Evolutionary conservation across 2,329 filamentous ascomycete genomes (phyloP).

Genomic region (Aspergillus sp.): DNA sequence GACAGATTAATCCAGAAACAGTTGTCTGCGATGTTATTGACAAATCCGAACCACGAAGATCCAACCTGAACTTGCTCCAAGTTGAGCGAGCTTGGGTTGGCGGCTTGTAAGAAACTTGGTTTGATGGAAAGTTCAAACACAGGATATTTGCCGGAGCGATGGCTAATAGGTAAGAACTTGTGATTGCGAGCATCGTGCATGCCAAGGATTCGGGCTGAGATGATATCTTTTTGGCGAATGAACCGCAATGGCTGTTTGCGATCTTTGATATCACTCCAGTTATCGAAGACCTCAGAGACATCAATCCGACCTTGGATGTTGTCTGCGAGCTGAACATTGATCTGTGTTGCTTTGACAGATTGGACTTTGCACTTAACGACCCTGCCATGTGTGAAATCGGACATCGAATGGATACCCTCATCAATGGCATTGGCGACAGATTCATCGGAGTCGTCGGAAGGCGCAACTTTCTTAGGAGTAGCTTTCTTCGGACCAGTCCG

Average conservation of each 20-base stretch:
- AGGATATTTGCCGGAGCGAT: slow-evolving; percentile 66
- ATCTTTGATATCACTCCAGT: slow-evolving; percentile 77
- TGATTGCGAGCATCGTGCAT: slow-evolving; percentile 86
- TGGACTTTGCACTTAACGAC: slow-evolving; percentile 67
- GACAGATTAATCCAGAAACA: slow-evolving; percentile 87
- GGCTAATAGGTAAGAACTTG: slow-evolving; percentile 82
- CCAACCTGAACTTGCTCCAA: slow-evolving; percentile 66
- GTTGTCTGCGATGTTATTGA: slow-evolving; percentile 78
- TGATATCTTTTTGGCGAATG: slow-evolving; percentile 62
- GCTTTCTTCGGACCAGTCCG: slow-evolving; percentile 38
- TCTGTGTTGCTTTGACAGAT: slow-evolving; percentile 82
- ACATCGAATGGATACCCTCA: slow-evolving; percentile 52
- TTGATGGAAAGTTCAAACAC: slow-evolving; percentile 85
- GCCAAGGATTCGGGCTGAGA: slow-evolving; percentile 72
- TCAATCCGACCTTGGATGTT: slow-evolving; percentile 90
- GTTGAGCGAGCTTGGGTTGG: slow-evolving; percentile 55
- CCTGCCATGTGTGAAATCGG: slow-evolving; percentile 66
- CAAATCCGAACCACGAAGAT: slow-evolving; percentile 67
- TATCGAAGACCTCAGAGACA: slow-evolving; percentile 80
- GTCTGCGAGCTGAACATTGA: slow-evolving; percentile 83
- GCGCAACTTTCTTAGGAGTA: slow-evolving; percentile 12
- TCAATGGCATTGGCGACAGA: slow-evolving; percentile 55
- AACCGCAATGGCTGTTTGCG: slow-evolving; percentile 69
- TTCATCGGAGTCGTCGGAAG: slow-evolving; percentile 31
- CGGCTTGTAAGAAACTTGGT: slow-evolving; percentile 47